These are phyloP conservation scores for Excoecaria agallocha DNA, from an alignment of 345 rosid species.

Conservation along the genomic window DNA sequence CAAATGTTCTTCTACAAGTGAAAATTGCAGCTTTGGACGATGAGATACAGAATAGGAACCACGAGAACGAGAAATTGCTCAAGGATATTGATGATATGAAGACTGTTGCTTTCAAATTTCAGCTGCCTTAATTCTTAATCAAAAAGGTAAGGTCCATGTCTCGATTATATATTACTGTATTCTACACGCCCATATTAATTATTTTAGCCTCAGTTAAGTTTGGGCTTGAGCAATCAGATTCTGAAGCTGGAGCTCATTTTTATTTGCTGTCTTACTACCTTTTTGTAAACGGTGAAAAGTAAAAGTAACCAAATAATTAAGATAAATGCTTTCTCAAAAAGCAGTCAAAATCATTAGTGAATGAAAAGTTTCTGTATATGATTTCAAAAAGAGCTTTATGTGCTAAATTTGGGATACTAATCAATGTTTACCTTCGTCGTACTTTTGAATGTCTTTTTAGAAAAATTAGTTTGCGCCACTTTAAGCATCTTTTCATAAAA, in stretches of 20 bases:
- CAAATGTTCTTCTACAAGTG: neutral
- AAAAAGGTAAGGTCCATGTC: constrained; percentile 9
- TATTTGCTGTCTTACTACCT: neutral
- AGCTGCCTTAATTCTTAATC: neutral
- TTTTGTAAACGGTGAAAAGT: neutral
- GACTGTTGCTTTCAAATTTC: constrained; percentile 21
- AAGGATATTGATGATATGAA: constrained; percentile 37
- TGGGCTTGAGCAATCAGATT: neutral
- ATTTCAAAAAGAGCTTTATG: neutral
- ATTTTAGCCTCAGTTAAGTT: neutral
- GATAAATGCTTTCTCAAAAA: neutral
- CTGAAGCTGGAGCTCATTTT: neutral
- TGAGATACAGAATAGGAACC: constrained; percentile 32
- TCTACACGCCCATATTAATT: neutral
- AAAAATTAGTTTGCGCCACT: too few species aligned
- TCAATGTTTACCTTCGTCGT: too few species aligned
- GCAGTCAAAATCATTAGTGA: neutral
- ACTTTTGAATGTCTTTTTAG: too few species aligned
- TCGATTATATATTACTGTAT: neutral
- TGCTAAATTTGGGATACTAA: too few species aligned
- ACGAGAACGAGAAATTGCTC: constrained; percentile 38
- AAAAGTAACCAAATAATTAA: neutral
- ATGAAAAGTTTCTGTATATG: neutral
- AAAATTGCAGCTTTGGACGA: constrained; percentile 35
- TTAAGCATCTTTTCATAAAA: too few species aligned